Base-by-base conservation (phyloP, 805 yeast species). In the Barnettozyma siamensis region DNA sequence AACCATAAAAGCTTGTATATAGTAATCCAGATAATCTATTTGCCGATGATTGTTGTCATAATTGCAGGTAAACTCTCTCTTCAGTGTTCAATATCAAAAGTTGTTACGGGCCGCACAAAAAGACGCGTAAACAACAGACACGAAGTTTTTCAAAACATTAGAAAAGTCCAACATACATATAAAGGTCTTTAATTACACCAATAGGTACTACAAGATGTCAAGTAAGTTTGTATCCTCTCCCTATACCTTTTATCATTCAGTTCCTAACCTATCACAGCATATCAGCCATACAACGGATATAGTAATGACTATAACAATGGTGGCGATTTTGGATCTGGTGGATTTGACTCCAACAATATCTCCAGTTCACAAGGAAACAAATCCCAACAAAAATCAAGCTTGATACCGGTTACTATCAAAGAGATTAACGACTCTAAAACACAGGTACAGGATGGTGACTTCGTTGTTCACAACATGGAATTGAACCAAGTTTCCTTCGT, bases 331-430 rank as follows among this genome's bases (percentile, higher is more conserved):
- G 64, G 59, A 42, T 61, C 62, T 20, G 64, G 66, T 31, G 70
- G 69, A 30, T 66, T 63, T 17, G 62, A 60, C 39, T 44, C 55
- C 33, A 48, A 49, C 21, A 57, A 50, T 7, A 63, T 64, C 12
- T 63, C 64, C 6, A 66, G 70, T 54, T 65, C 60, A 31, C 62
- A 43, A 37, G 45, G 48, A 29, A 45, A 45, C 32, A 49, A 44
- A 51, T 39, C 62, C 41, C 59, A 58, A 47, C 43, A 63, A 45
- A 52, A 66, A 53, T 57, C 58, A 51, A 63, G 67, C 10, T 53
- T 76, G 18, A 73, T 72, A 1, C 89, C 94, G 2, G 88, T 83
- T 11, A 83, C 94, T 1, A 77, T 84, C 51, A 83, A 82, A 55
- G 85, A 81, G 59, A 70, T 84, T 44, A 66, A 73, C 44, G 86